Conservation (phyloP, 1,284 basidiomycete species). For the Vanrija sp. region DNA sequence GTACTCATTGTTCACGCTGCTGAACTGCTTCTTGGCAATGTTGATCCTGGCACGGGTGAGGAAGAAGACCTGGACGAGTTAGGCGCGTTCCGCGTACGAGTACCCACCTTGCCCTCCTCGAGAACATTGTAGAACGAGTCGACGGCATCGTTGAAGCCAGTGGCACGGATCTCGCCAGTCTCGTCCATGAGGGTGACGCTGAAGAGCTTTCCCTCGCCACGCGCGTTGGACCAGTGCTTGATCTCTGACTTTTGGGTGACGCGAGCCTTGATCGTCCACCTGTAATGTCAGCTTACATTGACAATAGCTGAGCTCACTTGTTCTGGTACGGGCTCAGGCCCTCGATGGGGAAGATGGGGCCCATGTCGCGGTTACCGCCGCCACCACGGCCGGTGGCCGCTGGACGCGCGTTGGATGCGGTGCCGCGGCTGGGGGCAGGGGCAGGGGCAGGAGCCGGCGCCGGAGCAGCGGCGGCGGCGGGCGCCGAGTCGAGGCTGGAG, state of each 20-base stretch:
- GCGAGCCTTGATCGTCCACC: constrained; percentile 94
- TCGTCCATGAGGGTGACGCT: constrained; percentile 92
- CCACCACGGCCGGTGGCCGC: neutral
- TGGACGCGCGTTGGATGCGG: constrained; percentile 30
- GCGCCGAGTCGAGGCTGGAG: constrained; percentile 46
- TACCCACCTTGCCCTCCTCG: constrained; percentile 78
- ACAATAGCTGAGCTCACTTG: constrained; percentile 53
- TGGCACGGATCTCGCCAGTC: constrained; percentile 85
- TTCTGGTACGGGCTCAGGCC: constrained; percentile 95
- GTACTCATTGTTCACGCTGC: constrained; percentile 86
- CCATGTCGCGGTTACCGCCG: constrained; percentile 30
- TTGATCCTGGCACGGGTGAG: constrained; percentile 87
- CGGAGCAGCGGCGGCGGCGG: constrained; percentile 27
- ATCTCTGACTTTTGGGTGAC: constrained; percentile 88
- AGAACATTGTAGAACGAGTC: constrained; percentile 79
- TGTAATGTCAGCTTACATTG: constrained; percentile 19
- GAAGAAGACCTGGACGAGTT: constrained; percentile 59
- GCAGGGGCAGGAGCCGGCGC: constrained; percentile 24
- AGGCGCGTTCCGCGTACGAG: neutral
- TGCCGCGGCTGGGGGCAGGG: constrained; percentile 19
- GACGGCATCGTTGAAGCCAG: constrained; percentile 84
- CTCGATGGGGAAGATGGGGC: constrained; percentile 79
- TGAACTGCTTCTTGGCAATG: constrained; percentile 97
- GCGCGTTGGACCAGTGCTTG: constrained; percentile 80
- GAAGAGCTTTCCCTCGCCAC: constrained; percentile 95